These are phyloP conservation scores for Megacollybia marginata DNA, from an alignment of 768 basidiomycete genomes.

Conservation along the genomic window DNA sequence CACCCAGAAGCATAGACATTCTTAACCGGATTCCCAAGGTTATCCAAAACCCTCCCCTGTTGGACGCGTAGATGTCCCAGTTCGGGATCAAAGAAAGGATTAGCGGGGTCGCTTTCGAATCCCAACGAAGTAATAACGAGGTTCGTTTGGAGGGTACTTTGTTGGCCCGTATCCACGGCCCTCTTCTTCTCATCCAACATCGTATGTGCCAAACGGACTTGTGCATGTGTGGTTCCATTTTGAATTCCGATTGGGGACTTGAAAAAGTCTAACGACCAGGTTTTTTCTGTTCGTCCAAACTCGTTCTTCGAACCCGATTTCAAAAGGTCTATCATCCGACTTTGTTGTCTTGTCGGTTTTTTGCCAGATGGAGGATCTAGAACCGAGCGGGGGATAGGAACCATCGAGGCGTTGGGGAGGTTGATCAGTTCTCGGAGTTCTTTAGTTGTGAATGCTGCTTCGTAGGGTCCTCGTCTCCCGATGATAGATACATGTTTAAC, in stretches of 20 bases:
- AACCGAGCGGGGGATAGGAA: constrained; percentile 44
- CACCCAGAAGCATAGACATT: constrained; percentile 91
- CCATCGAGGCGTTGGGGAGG: constrained; percentile 59
- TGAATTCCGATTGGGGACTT: constrained; percentile 53
- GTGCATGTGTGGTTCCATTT: constrained; percentile 19
- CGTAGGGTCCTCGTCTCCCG: constrained; percentile 78
- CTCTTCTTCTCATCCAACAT: constrained; percentile 39
- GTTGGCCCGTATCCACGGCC: constrained; percentile 49
- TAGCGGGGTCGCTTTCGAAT: constrained; percentile 61
- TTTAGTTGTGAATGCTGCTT: constrained; percentile 89
- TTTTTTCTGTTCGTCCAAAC: constrained; percentile 45
- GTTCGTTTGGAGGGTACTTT: constrained; percentile 50
- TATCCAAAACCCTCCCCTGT: constrained; percentile 39
- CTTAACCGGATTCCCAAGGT: constrained; percentile 29
- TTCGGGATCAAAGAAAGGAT: constrained; percentile 51
- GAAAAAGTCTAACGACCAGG: constrained; percentile 82
- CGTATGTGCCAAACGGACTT: constrained; percentile 58
- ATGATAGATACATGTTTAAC: constrained; percentile 79
- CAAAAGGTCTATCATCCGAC: constrained; percentile 59
- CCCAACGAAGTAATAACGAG: constrained; percentile 86
- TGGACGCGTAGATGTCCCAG: constrained; percentile 49
- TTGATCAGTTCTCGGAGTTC: constrained; percentile 83
- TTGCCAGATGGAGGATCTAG: constrained; percentile 27
- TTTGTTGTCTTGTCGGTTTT: constrained; percentile 53
- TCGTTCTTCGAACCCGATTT: constrained; percentile 50